phyloP scores from a whole-genome alignment of 108 stramenopile genomes.

The Epithemia pelagica region DNA sequence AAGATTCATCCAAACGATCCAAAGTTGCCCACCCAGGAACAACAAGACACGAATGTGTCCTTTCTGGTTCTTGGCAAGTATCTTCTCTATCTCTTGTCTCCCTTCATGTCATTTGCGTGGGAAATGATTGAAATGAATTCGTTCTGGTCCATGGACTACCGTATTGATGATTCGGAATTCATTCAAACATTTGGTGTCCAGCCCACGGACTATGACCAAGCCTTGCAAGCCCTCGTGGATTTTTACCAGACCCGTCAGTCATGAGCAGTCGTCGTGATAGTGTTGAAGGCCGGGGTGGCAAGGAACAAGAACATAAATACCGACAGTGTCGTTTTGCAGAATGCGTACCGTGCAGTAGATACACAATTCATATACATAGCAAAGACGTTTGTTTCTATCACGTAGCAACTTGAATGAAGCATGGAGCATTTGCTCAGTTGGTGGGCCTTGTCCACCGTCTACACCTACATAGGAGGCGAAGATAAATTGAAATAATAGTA shows the following conservation, averaged over 20 bases:
- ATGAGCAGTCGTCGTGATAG: no score
- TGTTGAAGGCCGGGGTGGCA: no score
- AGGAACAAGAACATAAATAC: no score
- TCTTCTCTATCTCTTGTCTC: slow-evolving; percentile 7
- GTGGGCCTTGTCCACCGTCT: no score
- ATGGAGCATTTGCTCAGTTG: no score
- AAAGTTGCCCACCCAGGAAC: neutral
- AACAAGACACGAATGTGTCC: neutral
- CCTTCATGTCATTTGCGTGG: slow-evolving; percentile 17
- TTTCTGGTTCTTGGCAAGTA: neutral
- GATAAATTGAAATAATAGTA: no score
- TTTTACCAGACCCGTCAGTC: neutral
- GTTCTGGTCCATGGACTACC: slow-evolving; percentile 28
- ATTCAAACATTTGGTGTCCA: slow-evolving; percentile 16
- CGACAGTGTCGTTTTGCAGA: no score
- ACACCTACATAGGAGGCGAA: no score
- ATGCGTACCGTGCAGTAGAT: no score
- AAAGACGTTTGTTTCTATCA: no score
- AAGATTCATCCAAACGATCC: slow-evolving; percentile 1
- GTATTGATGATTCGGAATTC: slow-evolving; percentile 30
- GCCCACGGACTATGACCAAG: slow-evolving; percentile 23
- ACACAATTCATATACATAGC: no score
- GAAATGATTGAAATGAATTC: slow-evolving; percentile 32
- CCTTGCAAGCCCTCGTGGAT: slow-evolving; percentile 5
- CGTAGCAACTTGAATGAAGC: no score